Conservation (phyloP, 2,329 filamentous ascomycete species). For the Cadophora sp. region DNA sequence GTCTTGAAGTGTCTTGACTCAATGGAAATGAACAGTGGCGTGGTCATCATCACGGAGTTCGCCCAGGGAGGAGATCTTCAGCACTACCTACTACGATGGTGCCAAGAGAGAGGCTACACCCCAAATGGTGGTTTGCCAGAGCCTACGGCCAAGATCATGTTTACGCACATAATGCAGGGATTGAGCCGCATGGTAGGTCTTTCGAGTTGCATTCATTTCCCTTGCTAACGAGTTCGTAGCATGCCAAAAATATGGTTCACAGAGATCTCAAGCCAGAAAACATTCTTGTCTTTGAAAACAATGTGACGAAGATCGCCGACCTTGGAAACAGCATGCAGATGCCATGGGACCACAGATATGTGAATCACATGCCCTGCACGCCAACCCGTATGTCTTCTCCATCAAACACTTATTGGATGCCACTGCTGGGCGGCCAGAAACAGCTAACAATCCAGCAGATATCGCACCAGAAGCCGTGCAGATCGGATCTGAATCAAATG, state of each 20-base stretch:
- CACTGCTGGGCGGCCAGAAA: background rate
- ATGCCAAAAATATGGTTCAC: conserved; percentile 8
- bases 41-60: background rate
- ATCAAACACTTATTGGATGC: too few species aligned
- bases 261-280: conserved; percentile 17
- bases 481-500: background rate
- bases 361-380: background rate
- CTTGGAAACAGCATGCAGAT: conserved; percentile 7
- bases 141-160: background rate
- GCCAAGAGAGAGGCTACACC: too few species aligned
- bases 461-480: background rate
- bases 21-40: background rate
- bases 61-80: background rate
- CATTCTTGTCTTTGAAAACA: conserved; percentile 8
- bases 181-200: conserved; percentile 15
- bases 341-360: background rate
- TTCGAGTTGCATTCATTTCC: background rate
- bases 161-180: conserved; percentile 2
- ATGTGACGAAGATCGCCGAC: conserved; percentile 5
- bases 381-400: background rate
- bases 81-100: background rate
- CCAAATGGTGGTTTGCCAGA: background rate
- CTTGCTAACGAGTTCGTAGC: conserved; percentile 5
- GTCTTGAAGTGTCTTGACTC: background rate
- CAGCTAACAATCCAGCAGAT: background rate